Evolutionary conservation across 129 eudicot species (phyloP).

Genomic region (Deinandra increscens): DNA sequence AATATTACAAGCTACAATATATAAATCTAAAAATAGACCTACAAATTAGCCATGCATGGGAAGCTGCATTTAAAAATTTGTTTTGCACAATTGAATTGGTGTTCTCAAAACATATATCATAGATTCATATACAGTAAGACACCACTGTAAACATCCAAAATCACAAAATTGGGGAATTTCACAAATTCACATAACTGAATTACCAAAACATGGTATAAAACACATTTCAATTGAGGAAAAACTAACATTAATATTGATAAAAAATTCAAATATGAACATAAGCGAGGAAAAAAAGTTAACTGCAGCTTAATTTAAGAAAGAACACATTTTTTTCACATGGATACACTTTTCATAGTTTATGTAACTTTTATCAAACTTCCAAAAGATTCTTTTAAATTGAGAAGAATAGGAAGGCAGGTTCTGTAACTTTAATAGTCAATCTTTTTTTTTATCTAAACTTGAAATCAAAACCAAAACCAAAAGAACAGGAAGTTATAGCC

Average conservation of each 20-base stretch:
- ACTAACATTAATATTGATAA: slow-evolving; percentile 13
- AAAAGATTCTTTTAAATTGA: no score
- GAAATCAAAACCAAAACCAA: no score
- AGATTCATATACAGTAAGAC: slow-evolving; percentile 17
- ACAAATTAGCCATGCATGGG: background rate
- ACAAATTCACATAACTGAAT: no score
- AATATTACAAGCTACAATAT: background rate
- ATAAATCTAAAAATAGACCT: background rate
- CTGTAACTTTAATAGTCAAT: no score
- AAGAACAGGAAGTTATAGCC: no score
- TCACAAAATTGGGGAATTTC: background rate
- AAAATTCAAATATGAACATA: slow-evolving; percentile 13
- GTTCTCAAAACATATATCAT: slow-evolving; percentile 9
- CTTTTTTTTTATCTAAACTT: no score
- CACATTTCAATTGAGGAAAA: background rate
- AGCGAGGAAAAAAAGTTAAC: no score
- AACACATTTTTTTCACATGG: no score
- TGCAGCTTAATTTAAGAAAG: no score
- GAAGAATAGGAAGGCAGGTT: no score
- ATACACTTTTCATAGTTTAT: no score
- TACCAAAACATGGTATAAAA: background rate
- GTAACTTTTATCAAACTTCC: no score
- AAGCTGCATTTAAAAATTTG: slow-evolving; percentile 5
- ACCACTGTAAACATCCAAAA: slow-evolving; percentile 5
- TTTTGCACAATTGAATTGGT: slow-evolving; percentile 13